Evolutionary conservation across 139 green algal species (phyloP), one percentile per base, ranked within the genome.

Genomic region (Chlorella sp.): DNA sequence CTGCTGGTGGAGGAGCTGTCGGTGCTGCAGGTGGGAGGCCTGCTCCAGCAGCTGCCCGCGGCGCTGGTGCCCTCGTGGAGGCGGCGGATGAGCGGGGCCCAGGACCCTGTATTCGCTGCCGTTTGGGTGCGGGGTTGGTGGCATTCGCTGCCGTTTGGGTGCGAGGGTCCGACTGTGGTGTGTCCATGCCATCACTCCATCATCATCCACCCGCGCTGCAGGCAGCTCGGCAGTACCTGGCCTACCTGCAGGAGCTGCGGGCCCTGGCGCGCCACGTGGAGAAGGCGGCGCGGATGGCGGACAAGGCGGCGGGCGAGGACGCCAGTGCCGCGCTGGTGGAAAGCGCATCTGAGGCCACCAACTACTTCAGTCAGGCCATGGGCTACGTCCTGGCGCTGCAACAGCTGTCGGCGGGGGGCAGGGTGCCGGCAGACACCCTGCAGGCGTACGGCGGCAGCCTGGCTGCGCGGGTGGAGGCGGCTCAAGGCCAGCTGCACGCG

Each of bases 1-100:
- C 58, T 25, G 11, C 73, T 93, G 17, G 73, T 79, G 0, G 59
- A 35, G 1, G 89, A 94, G 74, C 81, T 94, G n/a, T 61, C 31
- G 0, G 71, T 77, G 1, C 71, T n/a, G n/a, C n/a, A n/a, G n/a
- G n/a, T n/a, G n/a, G n/a, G n/a, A n/a, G n/a, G n/a, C n/a, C n/a
- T n/a, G n/a, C n/a, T n/a, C n/a, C n/a, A n/a, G n/a, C n/a, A n/a
- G n/a, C n/a, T n/a, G n/a, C n/a, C n/a, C n/a, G n/a, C n/a, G n/a
- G n/a, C n/a, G n/a, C n/a, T n/a, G n/a, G n/a, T n/a, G n/a, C n/a
- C n/a, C n/a, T n/a, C n/a, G n/a, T n/a, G n/a, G n/a, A n/a, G n/a
- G n/a, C n/a, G n/a, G n/a, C n/a, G n/a, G n/a, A n/a, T n/a, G n/a
- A n/a, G n/a, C n/a, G n/a, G n/a, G n/a, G n/a, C n/a, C n/a, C n/a